phyloP scores from a whole-genome alignment of 768 basidiomycete species.

The Mycena rosella region DNA sequence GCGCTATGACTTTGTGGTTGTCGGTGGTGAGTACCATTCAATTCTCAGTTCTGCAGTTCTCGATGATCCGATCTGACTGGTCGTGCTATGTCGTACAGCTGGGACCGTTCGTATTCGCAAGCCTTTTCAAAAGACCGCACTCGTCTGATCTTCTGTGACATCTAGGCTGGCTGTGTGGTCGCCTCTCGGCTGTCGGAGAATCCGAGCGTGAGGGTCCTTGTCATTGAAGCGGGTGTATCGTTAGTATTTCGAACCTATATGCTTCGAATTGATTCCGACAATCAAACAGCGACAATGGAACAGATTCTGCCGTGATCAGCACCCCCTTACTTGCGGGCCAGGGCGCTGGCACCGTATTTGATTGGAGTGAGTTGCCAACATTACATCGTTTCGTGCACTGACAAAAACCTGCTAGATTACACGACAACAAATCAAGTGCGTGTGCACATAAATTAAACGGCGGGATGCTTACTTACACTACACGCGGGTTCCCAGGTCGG shows the following conservation, averaged over 20 bases:
- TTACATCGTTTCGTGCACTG: background rate
- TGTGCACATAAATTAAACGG: no score
- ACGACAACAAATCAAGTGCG: conserved; percentile 36
- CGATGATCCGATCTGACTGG: background rate
- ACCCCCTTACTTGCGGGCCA: conserved; percentile 24
- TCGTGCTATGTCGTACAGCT: no score
- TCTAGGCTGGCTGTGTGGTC: conserved; percentile 50
- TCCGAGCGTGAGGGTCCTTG: conserved; percentile 51
- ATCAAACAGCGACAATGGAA: no score
- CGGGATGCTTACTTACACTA: no score
- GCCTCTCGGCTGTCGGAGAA: conserved; percentile 59
- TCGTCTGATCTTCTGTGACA: no score
- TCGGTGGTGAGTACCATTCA: conserved; percentile 38
- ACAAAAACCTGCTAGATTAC: conserved; percentile 31
- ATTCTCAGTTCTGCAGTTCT: background rate
- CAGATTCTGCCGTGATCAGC: background rate
- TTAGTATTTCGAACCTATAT: conserved; percentile 27
- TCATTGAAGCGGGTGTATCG: conserved; percentile 54
- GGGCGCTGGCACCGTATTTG: conserved; percentile 29
- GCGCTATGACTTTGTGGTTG: conserved; percentile 42
- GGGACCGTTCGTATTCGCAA: no score
- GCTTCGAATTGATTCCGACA: no score
- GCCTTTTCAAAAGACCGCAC: no score
- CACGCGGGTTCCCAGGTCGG: conserved; percentile 30
- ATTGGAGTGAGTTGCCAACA: conserved; percentile 32